Conservation (phyloP, 129 eudicot genomes). For the Flaveria linearis region DNA sequence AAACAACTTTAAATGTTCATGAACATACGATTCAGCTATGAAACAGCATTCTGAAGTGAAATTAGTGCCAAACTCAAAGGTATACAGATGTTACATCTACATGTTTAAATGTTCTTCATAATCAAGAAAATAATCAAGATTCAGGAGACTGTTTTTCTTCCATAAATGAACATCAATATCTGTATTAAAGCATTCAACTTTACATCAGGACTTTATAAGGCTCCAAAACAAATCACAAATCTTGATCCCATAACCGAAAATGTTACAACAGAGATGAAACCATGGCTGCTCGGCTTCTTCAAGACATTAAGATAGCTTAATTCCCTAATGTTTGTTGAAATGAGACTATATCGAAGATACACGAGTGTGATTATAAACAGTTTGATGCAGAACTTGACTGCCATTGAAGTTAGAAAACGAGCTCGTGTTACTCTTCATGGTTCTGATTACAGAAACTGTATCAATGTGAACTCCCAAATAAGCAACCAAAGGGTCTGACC, state of each 20-base stretch:
- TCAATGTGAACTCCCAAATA: slow-evolving; percentile 68
- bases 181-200: slow-evolving; percentile 83
- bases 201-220: slow-evolving; percentile 59
- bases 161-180: slow-evolving; percentile 77
- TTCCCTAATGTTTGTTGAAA: neutral
- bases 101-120: no score
- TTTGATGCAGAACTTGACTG: slow-evolving; percentile 48
- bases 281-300: slow-evolving; percentile 83
- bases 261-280: slow-evolving; percentile 51
- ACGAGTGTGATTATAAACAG: slow-evolving; percentile 31
- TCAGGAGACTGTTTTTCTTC: neutral
- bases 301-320: no score
- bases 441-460: slow-evolving; percentile 37
- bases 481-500: slow-evolving; percentile 67
- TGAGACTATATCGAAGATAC: slow-evolving; percentile 21
- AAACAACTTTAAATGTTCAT: no score
- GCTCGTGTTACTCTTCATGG: slow-evolving; percentile 11
- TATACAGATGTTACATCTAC: no score
- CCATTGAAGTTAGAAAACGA: slow-evolving; percentile 30
- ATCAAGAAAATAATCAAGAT: slow-evolving; percentile 18
- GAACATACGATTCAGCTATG: no score
- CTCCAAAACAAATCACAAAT: slow-evolving; percentile 34
- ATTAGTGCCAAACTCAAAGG: no score
- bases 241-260: slow-evolving; percentile 32
- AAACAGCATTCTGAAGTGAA: no score